Evolutionary conservation across 108 stramenopile species (phyloP), one percentile per base, ranked within the genome.

Genomic region (Parietichytrium sp.): DNA sequence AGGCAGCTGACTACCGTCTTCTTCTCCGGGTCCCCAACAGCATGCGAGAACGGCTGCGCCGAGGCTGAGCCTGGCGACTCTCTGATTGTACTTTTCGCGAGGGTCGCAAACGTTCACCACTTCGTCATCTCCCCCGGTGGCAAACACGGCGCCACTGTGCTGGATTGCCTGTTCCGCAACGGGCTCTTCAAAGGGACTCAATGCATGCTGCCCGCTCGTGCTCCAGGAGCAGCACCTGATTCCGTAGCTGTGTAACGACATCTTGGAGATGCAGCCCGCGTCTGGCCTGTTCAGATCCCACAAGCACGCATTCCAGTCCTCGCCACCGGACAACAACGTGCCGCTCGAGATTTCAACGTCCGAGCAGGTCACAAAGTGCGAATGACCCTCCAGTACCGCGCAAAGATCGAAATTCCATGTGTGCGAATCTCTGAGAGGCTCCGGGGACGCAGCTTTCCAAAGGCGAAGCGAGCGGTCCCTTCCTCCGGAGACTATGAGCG

Each of bases 61-160:
- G 13, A 42, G 36, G 10, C 38, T 45, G 38, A 72, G 61, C 6
- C 33, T 33, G n/a, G 61, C 61, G 61, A 72, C 61, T 42, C 20
- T 72, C 10, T 42, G 38, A 27, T 72, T 20, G 38, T 13, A 31
- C 23, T 25, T 27, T 1, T n/a, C n/a, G 18, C 61, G 61, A n/a
- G 61, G 61, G 20, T 72, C 61, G 13, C 13, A 45, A 7, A 72
- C 61, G 20, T 72, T 45, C 23, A 72, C 61, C 61, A 72, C 45
- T 72, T 72, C 61, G 61, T 72, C 61, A 27, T 72, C 61, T 16
- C 61, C 61, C 10, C 61, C 61, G 20, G 61, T 23, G 33, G 61
- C 61, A 72, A 72, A 72, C 15, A 33, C 36, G 38, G 61, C 61
- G 12, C 61, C 42, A 6, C 16, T n/a, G 6, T 10, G 20, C 8